Evolutionary conservation across 2,329 filamentous ascomycete species (phyloP), one percentile per base, ranked within the genome.

Genomic region (Phialophora chinensis): DNA sequence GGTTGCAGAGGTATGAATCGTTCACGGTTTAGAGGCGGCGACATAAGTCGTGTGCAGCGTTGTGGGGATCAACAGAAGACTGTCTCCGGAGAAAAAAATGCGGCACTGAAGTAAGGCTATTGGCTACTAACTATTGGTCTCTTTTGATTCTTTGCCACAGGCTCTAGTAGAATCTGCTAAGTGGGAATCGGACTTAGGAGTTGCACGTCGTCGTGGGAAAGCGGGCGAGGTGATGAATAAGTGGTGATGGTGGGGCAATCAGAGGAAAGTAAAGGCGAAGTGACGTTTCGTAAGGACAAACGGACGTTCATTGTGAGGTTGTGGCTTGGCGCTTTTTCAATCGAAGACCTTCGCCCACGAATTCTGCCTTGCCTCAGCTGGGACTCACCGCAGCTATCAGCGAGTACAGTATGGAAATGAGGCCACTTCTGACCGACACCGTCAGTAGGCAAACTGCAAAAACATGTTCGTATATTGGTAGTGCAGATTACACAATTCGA

Each of bases 11-110:
- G 49, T 47, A 70, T 69, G 50, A 64, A 63, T 66, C 69, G 69
- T 69, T 70, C 71, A 62, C 70, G 67, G 52, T 73, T 72, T 23
- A 68, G 66, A 71, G 66, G 71, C 64, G 71, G 71, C 70, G 69
- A 71, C 71, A 72, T 73, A 69, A 73, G 66, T 69, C 68, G 68
- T 66, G 58, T 57, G 60, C 56, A 55, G 25, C 49, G 27, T 58
- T 27, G 66, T 53, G 57, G 49, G 38, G 25, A 38, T 23, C 17
- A 23, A 20, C 55, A 47, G 44, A 50, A 27, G 57, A n/a, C 23
- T 17, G 11, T 12, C 49, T 35, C 25, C 8, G 38, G 38, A 42
- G 12, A 42, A n/a, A 44, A 29, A 31, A 54, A 44, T 6, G 59
- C 20, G 54, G 44, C 31, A 31, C 38, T 44, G 59, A 62, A 62